Conservation (phyloP, 2,329 filamentous ascomycete genomes). For the Lachnellula occidentalis region DNA sequence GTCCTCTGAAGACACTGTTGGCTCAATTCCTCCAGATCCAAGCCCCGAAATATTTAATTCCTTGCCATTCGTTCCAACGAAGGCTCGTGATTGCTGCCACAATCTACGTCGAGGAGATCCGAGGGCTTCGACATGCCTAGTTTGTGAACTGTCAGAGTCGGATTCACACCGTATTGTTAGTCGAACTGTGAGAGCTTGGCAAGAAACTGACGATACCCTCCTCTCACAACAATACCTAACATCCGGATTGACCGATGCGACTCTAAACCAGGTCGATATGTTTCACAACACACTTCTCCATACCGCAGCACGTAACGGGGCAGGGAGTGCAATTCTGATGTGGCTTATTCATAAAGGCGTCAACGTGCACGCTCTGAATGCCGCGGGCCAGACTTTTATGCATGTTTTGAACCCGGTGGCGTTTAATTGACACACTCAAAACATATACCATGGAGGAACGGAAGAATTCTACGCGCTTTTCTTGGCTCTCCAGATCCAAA, state of each 20-base stretch:
- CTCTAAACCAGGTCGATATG: slow-evolving; percentile 1
- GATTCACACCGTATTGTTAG: background rate
- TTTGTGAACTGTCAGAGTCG: background rate
- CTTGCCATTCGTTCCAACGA: background rate
- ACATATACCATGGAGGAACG: background rate
- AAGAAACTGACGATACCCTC: background rate
- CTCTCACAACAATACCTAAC: background rate
- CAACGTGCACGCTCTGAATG: slow-evolving; percentile 4
- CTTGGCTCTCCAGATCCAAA: background rate
- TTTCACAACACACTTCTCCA: slow-evolving; percentile 8
- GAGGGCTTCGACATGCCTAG: background rate
- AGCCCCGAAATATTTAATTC: too few species aligned
- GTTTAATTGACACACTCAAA: background rate
- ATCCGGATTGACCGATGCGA: background rate
- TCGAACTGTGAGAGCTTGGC: background rate
- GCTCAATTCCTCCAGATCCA: too few species aligned
- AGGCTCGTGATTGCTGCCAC: background rate
- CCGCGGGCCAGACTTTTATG: slow-evolving; percentile 9
- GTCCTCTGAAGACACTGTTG: too few species aligned
- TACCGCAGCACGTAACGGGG: background rate
- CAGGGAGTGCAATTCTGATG: background rate
- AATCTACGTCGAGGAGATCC: slow-evolving; percentile 4
- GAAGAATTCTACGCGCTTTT: background rate
- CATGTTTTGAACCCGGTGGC: slow-evolving; percentile 3
- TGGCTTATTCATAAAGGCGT: slow-evolving; percentile 4